A percentile compares a stretch with the other conserved stretches of the same genome.
Evolutionary conservation across 345 rosid genomes (phyloP).

Genomic region (rapeseed (Brassica napus)): Da-Ae NC_063449.1:6084501-6085000

Average conservation of each 20-base stretch:
- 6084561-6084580: slow-evolving; percentile 52
- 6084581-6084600: slow-evolving; percentile 68
- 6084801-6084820: slow-evolving; percentile 52
- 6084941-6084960: slow-evolving; percentile 84
- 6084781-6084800: slow-evolving; percentile 50
- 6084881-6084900: slow-evolving; percentile 50
- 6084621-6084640: slow-evolving; percentile 89
- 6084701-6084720: slow-evolving; percentile 67
- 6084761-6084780: slow-evolving; percentile 77
- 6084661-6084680: slow-evolving; percentile 64
- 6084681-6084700: slow-evolving; percentile 60
- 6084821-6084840: slow-evolving; percentile 53
- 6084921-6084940: slow-evolving; percentile 63
- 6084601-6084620: slow-evolving; percentile 98
- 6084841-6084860: slow-evolving; percentile 39
- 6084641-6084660: slow-evolving; percentile 92
- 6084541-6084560: slow-evolving; percentile 49
- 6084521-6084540: slow-evolving; percentile 87
- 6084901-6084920: slow-evolving; percentile 43
- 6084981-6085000: slow-evolving; percentile 72
- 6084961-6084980: slow-evolving; percentile 75
- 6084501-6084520: slow-evolving; percentile 75
- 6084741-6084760: slow-evolving; percentile 60
- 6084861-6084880: slow-evolving; percentile 60
- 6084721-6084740: slow-evolving; percentile 63